Base-by-base conservation (phyloP, 2,329 filamentous ascomycete species). In the Aspergillus terreus region DNA sequence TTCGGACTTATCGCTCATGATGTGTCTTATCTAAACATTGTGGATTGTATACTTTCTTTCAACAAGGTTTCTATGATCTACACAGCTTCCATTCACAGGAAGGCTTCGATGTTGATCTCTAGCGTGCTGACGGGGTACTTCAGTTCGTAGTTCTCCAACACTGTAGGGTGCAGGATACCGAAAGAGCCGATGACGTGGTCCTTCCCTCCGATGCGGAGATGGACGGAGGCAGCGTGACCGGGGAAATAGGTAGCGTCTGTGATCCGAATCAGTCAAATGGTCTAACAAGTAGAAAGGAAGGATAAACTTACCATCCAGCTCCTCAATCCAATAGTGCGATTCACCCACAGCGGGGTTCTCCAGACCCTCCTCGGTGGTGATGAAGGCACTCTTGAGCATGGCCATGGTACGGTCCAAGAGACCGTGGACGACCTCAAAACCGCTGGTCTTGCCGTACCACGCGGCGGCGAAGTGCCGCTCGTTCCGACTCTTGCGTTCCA, bases 401-500 rank as follows among this genome's bases (percentile, higher is more conserved):
- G 89, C 77, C 82, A 99, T 87, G 56, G 97, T 76, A 48, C 94
- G 86, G 72, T 99, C 94, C 41, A 99, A 78, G 59, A 99, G 80
- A 52, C 94, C 94, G 74, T 99, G 95, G 3, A 99, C 90, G 58
- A 95, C 79, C 75, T 99, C 94, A 71, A 99, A 99, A 40, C 95
- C 94, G 62, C 87, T 91, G 3, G 85, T 90, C 80, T 94, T 96
- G 66, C 92, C 92, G 73, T 92, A 96, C 82, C 88, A 96, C 1
- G 91, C 92, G 9, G 92, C 94, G n/a, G 90, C 90, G 70, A 96
- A 97, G 76, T 95, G 92, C 50, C 92, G 81, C 78, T 96, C 90
- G 71, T 99, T 99, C 60, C 90, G 84, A 61, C 85, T 88, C 77
- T 91, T 90, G 58, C 94, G 84, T 80, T 99, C 94, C 44, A 85